A percentile compares a stretch with the other conserved stretches of the same genome.
Conservation (phyloP, 2,329 filamentous ascomycete species). For the Botrytis hyacinthi region DNA sequence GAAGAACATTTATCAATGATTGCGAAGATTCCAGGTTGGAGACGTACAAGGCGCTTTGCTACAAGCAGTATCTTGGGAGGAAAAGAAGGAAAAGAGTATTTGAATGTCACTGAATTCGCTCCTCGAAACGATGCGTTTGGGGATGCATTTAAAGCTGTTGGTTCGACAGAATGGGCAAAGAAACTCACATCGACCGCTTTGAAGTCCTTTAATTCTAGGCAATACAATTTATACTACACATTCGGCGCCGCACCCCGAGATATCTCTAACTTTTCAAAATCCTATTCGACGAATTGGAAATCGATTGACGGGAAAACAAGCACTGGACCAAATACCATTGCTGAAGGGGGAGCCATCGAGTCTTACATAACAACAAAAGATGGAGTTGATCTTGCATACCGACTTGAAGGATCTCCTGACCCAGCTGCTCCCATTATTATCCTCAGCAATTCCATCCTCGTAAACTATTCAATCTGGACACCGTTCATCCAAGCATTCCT, state of each 20-base stretch:
- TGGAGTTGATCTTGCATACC: constrained; percentile 67
- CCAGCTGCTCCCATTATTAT: constrained; percentile 69
- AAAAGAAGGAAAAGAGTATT: constrained; percentile 54
- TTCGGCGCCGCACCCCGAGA: constrained; percentile 75
- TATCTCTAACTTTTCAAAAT: constrained; percentile 41
- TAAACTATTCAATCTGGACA: constrained; percentile 79
- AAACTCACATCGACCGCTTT: constrained; percentile 60
- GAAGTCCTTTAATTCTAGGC: constrained; percentile 54
- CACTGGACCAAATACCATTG: constrained; percentile 39
- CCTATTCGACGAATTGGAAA: constrained; percentile 38
- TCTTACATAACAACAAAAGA: constrained; percentile 70
- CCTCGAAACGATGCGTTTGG: constrained; percentile 65
- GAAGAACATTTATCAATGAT: constrained; percentile 74
- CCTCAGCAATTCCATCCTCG: constrained; percentile 78
- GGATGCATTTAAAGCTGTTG: constrained; percentile 61
- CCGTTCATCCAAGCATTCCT: constrained; percentile 52
- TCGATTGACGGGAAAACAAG: constrained; percentile 48
- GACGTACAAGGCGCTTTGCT: constrained; percentile 68
- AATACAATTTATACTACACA: constrained; percentile 73
- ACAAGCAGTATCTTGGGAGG: constrained; percentile 60
- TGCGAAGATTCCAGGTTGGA: constrained; percentile 74
- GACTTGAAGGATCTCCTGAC: constrained; percentile 68
- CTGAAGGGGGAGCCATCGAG: constrained; percentile 54
- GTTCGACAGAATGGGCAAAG: constrained; percentile 59
- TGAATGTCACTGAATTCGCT: constrained; percentile 72